These are phyloP conservation scores for Kodamaea leandrae DNA, from an alignment of 805 yeast genomes.

Conservation along the genomic window DNA sequence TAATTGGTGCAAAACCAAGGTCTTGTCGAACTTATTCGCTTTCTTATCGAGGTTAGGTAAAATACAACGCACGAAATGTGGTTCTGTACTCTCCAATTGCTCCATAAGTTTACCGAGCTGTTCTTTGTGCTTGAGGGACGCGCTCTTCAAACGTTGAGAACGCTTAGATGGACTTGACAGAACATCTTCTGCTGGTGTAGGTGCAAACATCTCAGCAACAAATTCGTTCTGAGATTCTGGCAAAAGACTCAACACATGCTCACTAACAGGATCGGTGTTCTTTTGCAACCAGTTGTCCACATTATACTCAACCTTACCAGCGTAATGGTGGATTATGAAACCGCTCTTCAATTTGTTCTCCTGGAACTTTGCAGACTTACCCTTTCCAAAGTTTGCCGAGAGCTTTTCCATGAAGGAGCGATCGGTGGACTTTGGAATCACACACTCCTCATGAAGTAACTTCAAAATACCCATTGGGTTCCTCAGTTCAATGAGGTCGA, in stretches of 20 bases:
- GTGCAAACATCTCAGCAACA: constrained; percentile 51
- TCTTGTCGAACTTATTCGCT: constrained; percentile 69
- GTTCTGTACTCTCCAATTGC: constrained; percentile 77
- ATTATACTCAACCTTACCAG: constrained; percentile 93
- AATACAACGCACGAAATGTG: constrained; percentile 96
- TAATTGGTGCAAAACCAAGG: constrained; percentile 79
- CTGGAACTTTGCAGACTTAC: constrained; percentile 50
- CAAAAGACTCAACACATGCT: constrained; percentile 62
- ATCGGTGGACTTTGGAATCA: constrained; percentile 88
- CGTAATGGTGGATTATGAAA: constrained; percentile 86
- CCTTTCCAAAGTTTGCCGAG: constrained; percentile 57
- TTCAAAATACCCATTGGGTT: constrained; percentile 81
- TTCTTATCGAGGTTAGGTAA: constrained; percentile 79
- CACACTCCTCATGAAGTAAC: constrained; percentile 89
- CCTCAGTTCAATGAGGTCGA: constrained; percentile 79
- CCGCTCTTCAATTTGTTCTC: constrained; percentile 75
- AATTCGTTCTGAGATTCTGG: constrained; percentile 55
- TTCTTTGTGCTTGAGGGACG: constrained; percentile 84
- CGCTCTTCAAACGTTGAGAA: constrained; percentile 47
- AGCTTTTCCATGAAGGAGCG: constrained; percentile 78
- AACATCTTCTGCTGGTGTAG: neutral
- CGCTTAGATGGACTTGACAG: constrained; percentile 24
- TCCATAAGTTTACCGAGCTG: constrained; percentile 71
- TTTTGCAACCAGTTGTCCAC: constrained; percentile 92
- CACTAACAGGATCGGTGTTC: constrained; percentile 90